Base-by-base conservation (phyloP, 106 monocot species). In the Cymbidium sinense region DNA sequence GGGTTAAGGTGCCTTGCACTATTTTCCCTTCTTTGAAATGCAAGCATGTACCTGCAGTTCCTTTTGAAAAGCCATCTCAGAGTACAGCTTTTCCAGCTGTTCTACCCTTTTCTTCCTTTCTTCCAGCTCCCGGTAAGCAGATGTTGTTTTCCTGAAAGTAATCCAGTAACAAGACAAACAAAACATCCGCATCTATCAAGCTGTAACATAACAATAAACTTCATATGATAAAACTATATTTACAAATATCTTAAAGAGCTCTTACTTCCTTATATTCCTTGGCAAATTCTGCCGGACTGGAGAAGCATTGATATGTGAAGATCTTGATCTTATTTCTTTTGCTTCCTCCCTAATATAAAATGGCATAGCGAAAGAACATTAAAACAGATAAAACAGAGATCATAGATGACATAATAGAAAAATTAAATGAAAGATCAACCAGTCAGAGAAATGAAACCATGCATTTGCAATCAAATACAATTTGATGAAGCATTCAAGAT, bases 11-110 rank as follows among this genome's bases (percentile, higher is more conserved):
- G 37, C 37, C 7, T 4, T 39, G 37, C 7, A 39, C 37, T 4
- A 39, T 39, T 39, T 9, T 43, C 43, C 43, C 13, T 69, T 34
- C 7, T 27, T 64, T 64, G 28, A 69, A 69, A 69, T 34, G 19
- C 34, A 72, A 20, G n/a, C n/a, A 72, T 72, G 47, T 74, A 92
- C 98, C 94, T 87, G 86, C 41, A 99, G 77, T 78, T 99, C 98
- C 39, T 92, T 94, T 75, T 92, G 83, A 82, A 99, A 82, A n/a
- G 90, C 77, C 98, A 99, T 99, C 50, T 92, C 87, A 9, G 77
- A 55, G 64, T 94, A 92, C 58, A 99, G 35, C 51, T 90, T 99
- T 74, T 94, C 92, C 43, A 99, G 84, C 71, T 90, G 75, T 62
- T 88, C 73, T 18, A 85, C 81, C 54, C 94, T 87, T 39, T 81